A percentile compares a stretch with the other conserved stretches of the same genome.
Evolutionary conservation across 139 green algal species (phyloP).

Genomic region (Chlorella sp.): DNA sequence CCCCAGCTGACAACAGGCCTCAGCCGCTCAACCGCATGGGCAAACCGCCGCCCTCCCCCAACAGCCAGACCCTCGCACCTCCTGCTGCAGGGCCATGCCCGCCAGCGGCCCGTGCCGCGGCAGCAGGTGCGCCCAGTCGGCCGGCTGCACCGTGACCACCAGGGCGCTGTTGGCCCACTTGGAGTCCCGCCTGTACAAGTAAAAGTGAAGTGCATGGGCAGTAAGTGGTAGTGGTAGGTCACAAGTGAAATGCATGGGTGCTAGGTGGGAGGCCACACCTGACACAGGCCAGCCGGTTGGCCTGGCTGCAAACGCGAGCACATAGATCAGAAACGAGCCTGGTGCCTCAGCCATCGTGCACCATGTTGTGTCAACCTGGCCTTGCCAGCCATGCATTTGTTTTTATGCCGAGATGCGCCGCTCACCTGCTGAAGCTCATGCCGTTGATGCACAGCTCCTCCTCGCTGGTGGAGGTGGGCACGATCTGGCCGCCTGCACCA

Average conservation of each 20-base stretch:
- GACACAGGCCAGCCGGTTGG: too few relatives aligned
- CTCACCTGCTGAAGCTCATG: slow-evolving; percentile 81
- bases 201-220: neutral
- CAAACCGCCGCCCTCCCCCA: neutral
- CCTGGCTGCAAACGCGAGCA: too few relatives aligned
- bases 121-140: slow-evolving; percentile 70
- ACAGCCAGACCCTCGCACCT: slow-evolving; percentile 25
- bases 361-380: too few relatives aligned
- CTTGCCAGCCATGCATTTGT: too few relatives aligned
- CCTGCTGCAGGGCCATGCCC: slow-evolving; percentile 71
- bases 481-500: slow-evolving; percentile 70
- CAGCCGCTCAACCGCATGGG: too few relatives aligned
- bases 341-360: too few relatives aligned
- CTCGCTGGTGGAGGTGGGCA: slow-evolving; percentile 70
- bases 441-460: slow-evolving; percentile 90
- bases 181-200: slow-evolving; percentile 7
- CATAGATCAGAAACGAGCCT: too few relatives aligned
- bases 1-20: too few relatives aligned
- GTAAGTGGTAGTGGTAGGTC: neutral
- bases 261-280: too few relatives aligned
- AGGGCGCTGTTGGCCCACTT: slow-evolving; percentile 86
- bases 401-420: too few relatives aligned
- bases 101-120: slow-evolving; percentile 62
- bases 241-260: too few relatives aligned
- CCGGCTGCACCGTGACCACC: slow-evolving; percentile 63